Evolutionary conservation across 1,284 basidiomycete genomes (phyloP).

Genomic region (Earliella scabrosa): DNA sequence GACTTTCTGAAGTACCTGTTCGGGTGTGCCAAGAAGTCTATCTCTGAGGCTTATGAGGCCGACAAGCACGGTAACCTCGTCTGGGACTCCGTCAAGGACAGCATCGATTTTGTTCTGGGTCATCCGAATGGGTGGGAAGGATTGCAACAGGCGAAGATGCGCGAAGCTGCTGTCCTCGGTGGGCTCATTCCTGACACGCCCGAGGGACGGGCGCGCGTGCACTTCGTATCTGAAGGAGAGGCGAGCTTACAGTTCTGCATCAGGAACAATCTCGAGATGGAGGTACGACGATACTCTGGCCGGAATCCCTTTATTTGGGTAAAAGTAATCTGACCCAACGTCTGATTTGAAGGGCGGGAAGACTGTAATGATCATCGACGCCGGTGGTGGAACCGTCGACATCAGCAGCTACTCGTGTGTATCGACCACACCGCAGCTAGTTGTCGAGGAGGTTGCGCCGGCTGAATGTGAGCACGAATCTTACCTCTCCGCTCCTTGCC

Average conservation of each 20-base stretch:
- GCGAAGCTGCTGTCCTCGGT: slow-evolving; percentile 39
- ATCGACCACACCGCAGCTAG: slow-evolving; percentile 25
- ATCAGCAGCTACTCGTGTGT: slow-evolving; percentile 48
- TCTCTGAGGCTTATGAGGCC: slow-evolving; percentile 41
- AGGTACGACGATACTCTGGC: too few relatives aligned
- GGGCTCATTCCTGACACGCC: slow-evolving; percentile 35
- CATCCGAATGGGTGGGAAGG: slow-evolving; percentile 54
- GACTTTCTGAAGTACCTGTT: slow-evolving; percentile 59
- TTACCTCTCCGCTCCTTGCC: too few relatives aligned
- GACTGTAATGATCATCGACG: slow-evolving; percentile 50
- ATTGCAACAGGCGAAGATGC: slow-evolving; percentile 43
- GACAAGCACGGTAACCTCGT: slow-evolving; percentile 45
- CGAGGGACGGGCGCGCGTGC: slow-evolving; percentile 39
- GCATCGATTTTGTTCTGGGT: slow-evolving; percentile 40
- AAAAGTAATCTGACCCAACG: too few relatives aligned
- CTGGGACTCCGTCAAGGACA: slow-evolving; percentile 39
- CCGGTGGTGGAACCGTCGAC: slow-evolving; percentile 61
- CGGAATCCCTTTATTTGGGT: too few relatives aligned
- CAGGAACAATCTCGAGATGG: background rate
- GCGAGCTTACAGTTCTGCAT: slow-evolving; percentile 53
- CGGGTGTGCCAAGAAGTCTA: slow-evolving; percentile 47
- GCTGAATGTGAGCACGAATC: slow-evolving; percentile 13
- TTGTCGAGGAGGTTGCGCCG: slow-evolving; percentile 13
- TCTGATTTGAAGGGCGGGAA: background rate
- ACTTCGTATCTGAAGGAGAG: slow-evolving; percentile 54